Evolutionary conservation across 164 flowering plant genomes (phyloP), one percentile per base, ranked within the genome.

Genomic region (Pachysandra terminalis): DNA sequence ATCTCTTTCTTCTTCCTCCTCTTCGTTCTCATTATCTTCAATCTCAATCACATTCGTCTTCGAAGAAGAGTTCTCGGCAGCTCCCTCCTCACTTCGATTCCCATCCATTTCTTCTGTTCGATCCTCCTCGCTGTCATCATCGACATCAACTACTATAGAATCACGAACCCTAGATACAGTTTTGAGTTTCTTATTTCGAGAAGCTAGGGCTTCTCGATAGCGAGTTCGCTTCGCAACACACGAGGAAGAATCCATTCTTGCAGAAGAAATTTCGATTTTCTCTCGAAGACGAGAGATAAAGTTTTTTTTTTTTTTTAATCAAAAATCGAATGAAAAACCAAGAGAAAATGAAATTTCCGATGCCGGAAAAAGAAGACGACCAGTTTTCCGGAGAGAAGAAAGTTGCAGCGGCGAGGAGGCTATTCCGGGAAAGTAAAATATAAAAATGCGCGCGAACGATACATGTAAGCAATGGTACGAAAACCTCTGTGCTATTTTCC

Each of bases 191-290:
- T n/a, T n/a, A n/a, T n/a, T n/a, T n/a, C n/a, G n/a, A n/a, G 9
- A 15, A 37, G 0, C 23, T 24, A 59, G 40, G 40, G 59, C 37
- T n/a, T 59, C 26, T 37, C 52, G 49, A 19, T 59, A 23, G 17
- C 68, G 63, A 19, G 74, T 59, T 40, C 69, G 59, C 52, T 14
- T 65, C 41, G 65, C 69, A 8, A 65, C 15, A 15, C 2, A 13
- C 9, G 57, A 51, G 21, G 24, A 13, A n/a, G 21, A 15, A 49
- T 59, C 53, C 74, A 71, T 71, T 65, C 3, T 32, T 16, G 28
- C 3, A 56, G 32, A 13, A 56, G 23, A 14, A 56, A 15, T 24
- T 6, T 0, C 0, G 10, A 10, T 0, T 56, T 17, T 56, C 14
- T 56, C 26, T 15, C 23, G 45, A 40, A 40, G 7, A 5, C 5